Conservation (phyloP, 2,329 filamentous ascomycete species). For the Volutella citrinella region DNA sequence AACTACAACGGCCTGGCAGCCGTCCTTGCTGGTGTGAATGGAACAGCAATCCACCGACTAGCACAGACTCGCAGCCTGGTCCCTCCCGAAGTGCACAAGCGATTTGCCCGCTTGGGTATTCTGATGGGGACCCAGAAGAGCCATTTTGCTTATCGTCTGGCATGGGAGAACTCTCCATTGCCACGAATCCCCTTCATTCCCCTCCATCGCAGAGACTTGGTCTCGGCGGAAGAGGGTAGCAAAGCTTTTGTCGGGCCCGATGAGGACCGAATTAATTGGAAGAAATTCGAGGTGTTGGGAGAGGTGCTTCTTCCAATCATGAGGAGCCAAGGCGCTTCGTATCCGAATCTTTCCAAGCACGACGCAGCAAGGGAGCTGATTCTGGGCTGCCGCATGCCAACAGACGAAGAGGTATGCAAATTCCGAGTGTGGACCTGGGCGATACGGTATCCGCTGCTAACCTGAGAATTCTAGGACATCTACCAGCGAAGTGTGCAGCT, state of each 20-base stretch:
- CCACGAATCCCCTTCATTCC: conserved; percentile 94
- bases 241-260: conserved; percentile 77
- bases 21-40: conserved; percentile 87
- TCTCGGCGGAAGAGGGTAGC: conserved; percentile 90
- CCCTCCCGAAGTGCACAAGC: conserved; percentile 67
- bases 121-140: conserved; percentile 92
- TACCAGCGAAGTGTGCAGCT: conserved; percentile 61
- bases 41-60: conserved; percentile 80
- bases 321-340: conserved; percentile 83
- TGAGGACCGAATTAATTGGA: conserved; percentile 86
- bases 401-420: conserved; percentile 78
- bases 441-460: conserved; percentile 19
- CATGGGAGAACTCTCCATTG: conserved; percentile 91
- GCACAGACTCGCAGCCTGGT: conserved; percentile 76
- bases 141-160: conserved; percentile 91
- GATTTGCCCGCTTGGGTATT: conserved; percentile 83
- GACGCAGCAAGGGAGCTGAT: conserved; percentile 72
- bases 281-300: conserved; percentile 94
- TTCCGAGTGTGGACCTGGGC: no score
- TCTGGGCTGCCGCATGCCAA: conserved; percentile 75
- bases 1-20: conserved; percentile 98
- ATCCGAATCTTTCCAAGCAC: conserved; percentile 67
- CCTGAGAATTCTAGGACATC: conserved; percentile 48
- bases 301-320: conserved; percentile 89
- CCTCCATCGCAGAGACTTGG: conserved; percentile 82